Percentiles rank a stretch among this genome's conserved stretches.
Evolutionary conservation across 2,329 filamentous ascomycete genomes (phyloP).

Genomic region (Chrysoporthe deuterocubensis): DNA sequence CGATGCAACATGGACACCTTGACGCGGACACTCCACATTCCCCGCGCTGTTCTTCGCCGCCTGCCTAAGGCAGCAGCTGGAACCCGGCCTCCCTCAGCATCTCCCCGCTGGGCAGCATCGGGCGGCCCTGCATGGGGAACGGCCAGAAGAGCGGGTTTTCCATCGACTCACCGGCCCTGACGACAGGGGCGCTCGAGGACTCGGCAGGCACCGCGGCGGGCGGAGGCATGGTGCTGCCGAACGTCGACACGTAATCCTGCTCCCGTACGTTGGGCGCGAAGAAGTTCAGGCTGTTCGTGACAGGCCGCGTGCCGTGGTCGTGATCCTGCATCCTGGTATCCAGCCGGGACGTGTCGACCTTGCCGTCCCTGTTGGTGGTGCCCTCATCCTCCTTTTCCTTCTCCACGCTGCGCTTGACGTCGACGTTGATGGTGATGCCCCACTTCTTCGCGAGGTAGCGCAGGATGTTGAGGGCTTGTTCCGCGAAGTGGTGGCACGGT

Average conservation of each 20-base stretch:
- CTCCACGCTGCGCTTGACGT: constrained; percentile 26
- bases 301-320: constrained; percentile 47
- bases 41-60: neutral
- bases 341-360: too few species aligned
- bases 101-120: constrained; percentile 53
- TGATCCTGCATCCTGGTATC: constrained; percentile 42
- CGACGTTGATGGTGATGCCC: constrained; percentile 58
- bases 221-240: constrained; percentile 39
- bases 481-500: constrained; percentile 63
- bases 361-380: neutral
- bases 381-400: constrained; percentile 14
- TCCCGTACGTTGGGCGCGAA: constrained; percentile 56
- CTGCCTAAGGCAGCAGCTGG: constrained; percentile 39
- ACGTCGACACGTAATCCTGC: constrained; percentile 53
- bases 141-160: constrained; percentile 65
- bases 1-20: too few species aligned
- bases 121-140: constrained; percentile 63
- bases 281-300: constrained; percentile 60
- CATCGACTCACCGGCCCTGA: constrained; percentile 42
- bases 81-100: constrained; percentile 59
- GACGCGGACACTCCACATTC: too few species aligned
- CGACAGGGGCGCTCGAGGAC: constrained; percentile 21
- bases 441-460: constrained; percentile 62
- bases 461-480: constrained; percentile 64
- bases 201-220: too few species aligned